Base-by-base conservation (phyloP, 2,329 filamentous ascomycete species). In the Aspergillus vadensis region DNA sequence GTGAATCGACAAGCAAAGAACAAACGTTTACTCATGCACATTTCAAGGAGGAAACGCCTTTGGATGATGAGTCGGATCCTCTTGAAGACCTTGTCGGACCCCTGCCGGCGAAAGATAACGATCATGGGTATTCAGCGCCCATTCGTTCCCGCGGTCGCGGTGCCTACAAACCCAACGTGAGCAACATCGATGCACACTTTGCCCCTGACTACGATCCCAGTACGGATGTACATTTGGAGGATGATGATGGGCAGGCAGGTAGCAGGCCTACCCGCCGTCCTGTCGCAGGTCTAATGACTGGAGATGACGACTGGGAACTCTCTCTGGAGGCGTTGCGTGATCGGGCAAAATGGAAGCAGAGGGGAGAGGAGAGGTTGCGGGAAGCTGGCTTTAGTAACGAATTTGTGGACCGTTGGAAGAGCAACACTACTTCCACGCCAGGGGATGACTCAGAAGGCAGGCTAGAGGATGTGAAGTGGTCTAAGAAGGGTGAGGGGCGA, bases 171-270 rank as follows among this genome's bases (percentile, higher is more conserved):
- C 79, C 83, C 4, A 83, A 83, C 1, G 76, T 79, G 5, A 88
- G 87, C 25, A 87, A 85, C 9, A 96, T 97, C 65, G 92, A 97
- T 70, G 81, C 84, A 23, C 91, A 91, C 55, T 98, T 97, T 74
- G 88, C 89, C 1, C 80, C 86, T 1, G 83, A 76, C 17, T 88
- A 88, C 67, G 81, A 88, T 62, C 86, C 86, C 1, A 72, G 78
- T 17, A 64, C 73, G 8, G 79, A 82, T 62, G 64, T 80, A 4
- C 74, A 76, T 2, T 65, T 69, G 6, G 73, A 77, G 15, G 72
- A 76, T 9, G 69, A 75, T 53, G 89, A 89, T 67, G 81, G 86
- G 61, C 83, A 84, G 0, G 79, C n/a, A 86, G 91, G 67, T 75
- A 89, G 3, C 77, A 82, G 41, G 76, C 80, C 47, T 64, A 74